A percentile compares a stretch with the other conserved stretches of the same genome.
These are phyloP conservation scores for Borealophlyctis nickersoniae DNA, from an alignment of 192 early-diverging fungal species.

Conservation along the genomic window DNA sequence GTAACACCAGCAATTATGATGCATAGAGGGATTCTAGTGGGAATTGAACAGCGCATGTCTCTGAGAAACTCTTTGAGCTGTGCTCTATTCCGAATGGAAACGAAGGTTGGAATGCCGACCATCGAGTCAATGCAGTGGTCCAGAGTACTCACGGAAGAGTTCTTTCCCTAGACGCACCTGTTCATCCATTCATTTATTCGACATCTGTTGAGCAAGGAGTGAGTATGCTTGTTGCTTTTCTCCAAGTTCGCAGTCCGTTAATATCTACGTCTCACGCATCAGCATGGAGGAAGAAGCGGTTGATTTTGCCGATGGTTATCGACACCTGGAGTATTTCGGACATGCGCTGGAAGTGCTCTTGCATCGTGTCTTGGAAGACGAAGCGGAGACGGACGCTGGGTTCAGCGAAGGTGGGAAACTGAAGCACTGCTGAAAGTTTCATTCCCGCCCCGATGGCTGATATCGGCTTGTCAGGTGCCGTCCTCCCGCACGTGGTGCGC, in stretches of 20 bases:
- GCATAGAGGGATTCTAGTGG: constrained; percentile 69
- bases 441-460: background rate
- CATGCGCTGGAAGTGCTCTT: constrained; percentile 92
- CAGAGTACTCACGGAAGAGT: background rate
- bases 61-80: constrained; percentile 55
- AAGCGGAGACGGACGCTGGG: constrained; percentile 55
- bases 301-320: constrained; percentile 66
- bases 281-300: constrained; percentile 56
- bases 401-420: constrained; percentile 11
- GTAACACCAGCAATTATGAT: constrained; percentile 60
- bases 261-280: too few species aligned
- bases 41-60: constrained; percentile 67
- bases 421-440: background rate
- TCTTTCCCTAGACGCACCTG: constrained; percentile 60
- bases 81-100: constrained; percentile 57
- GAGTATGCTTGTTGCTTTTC: background rate
- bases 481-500: constrained; percentile 68
- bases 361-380: constrained; percentile 83
- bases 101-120: constrained; percentile 48
- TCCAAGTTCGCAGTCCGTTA: too few species aligned
- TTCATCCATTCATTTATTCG: constrained; percentile 71
- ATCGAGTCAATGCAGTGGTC: too few species aligned
- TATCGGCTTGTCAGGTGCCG: constrained; percentile 34
- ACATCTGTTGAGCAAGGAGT: constrained; percentile 52
- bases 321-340: constrained; percentile 78